Percentiles rank a stretch among this genome's conserved stretches.
phyloP scores from a whole-genome alignment of 805 yeast genomes.

The Lipomyces starkeyi region DNA sequence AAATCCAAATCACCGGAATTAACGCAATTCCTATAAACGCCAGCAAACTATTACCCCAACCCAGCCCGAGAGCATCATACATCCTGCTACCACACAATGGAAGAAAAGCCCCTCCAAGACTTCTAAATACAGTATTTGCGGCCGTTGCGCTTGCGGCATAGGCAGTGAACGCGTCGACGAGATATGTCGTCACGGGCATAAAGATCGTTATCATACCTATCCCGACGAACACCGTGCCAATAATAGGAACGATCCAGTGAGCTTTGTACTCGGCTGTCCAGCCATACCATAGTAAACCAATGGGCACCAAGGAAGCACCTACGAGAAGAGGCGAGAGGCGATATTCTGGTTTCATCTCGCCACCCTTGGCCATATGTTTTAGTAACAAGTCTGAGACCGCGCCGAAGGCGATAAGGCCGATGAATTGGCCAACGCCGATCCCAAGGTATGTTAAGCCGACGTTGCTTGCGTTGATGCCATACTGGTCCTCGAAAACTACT shows the following conservation, averaged over 20 bases:
- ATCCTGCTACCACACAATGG: conserved; percentile 65
- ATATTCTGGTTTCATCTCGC: conserved; percentile 67
- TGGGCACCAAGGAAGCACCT: conserved; percentile 59
- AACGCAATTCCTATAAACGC: conserved; percentile 61
- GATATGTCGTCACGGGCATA: conserved; percentile 66
- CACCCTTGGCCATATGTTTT: conserved; percentile 49
- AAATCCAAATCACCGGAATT: conserved; percentile 62
- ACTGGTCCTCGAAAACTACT: conserved; percentile 55
- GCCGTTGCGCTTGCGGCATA: conserved; percentile 72
- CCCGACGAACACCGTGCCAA: conserved; percentile 68
- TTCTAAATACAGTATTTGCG: conserved; percentile 70
- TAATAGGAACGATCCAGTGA: conserved; percentile 66
- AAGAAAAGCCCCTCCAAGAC: conserved; percentile 71
- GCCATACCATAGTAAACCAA: conserved; percentile 70
- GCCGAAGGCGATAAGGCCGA: conserved; percentile 59
- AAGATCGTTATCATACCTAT: conserved; percentile 66
- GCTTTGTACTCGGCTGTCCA: conserved; percentile 65
- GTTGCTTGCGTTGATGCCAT: conserved; percentile 51
- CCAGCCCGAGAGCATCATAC: conserved; percentile 29
- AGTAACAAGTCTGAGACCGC: conserved; percentile 52
- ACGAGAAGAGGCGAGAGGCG: conserved; percentile 59
- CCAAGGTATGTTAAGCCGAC: conserved; percentile 66
- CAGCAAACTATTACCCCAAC: conserved; percentile 54
- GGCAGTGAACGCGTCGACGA: conserved; percentile 72
- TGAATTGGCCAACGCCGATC: conserved; percentile 59